Conservation (phyloP, 306 rosid genomes). For the Quercus ilex region DNA sequence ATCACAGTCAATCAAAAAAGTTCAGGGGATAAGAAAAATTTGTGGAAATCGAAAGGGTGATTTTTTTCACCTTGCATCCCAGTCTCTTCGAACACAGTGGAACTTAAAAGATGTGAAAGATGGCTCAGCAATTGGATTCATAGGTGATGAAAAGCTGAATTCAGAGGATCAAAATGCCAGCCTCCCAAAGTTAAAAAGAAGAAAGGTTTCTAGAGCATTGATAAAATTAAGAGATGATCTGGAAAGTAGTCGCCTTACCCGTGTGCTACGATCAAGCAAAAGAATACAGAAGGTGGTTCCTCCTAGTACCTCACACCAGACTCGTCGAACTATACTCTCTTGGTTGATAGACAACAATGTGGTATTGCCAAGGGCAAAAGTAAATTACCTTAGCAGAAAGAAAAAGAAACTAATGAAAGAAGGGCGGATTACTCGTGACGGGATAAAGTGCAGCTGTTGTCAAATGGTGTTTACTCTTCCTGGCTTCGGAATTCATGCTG, state of each 20-base stretch:
- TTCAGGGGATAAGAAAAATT: conserved; percentile 13
- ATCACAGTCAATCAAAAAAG: conserved; percentile 2
- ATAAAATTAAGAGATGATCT: conserved; percentile 12
- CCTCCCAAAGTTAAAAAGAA: conserved; percentile 23
- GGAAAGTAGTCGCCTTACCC: conserved; percentile 6
- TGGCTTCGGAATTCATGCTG: conserved; percentile 59
- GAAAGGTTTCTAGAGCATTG: conserved; percentile 11
- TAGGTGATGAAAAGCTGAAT: conserved; percentile 26
- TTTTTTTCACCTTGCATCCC: conserved; percentile 22
- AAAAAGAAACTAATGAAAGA: conserved; percentile 19
- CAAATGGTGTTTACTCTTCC: conserved; percentile 33
- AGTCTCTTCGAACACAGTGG: conserved; percentile 33
- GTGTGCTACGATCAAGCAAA: conserved; percentile 51
- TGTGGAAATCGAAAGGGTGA: conserved; percentile 1
- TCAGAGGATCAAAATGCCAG: conserved; percentile 22
- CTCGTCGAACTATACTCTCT: conserved; percentile 62
- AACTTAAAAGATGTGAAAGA: conserved; percentile 12
- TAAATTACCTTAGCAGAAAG: conserved; percentile 34
- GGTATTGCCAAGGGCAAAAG: conserved; percentile 71
- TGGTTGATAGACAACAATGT: conserved; percentile 74
- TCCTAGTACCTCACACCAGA: conserved; percentile 38
- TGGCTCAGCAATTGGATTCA: conserved; percentile 20
- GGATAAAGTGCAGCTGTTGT: conserved; percentile 86
- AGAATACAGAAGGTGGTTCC: conserved; percentile 47
- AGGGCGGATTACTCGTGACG: conserved; percentile 63